Conservation (phyloP, 2,329 filamentous ascomycete genomes). For the Setomelanomma holmii region DNA sequence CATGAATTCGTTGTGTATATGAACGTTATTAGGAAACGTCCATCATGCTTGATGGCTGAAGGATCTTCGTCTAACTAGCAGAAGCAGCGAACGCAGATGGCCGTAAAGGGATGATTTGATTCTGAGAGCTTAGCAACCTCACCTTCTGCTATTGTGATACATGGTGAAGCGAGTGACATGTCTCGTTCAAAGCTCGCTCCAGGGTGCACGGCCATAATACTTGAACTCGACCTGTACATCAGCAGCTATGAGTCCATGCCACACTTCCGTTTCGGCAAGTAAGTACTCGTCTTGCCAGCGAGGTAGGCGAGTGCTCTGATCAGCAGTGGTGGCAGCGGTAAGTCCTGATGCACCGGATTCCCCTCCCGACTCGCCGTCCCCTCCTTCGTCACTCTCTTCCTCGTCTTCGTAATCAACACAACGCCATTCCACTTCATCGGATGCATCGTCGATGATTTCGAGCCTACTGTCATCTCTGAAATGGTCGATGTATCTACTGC, state of each 20-base stretch:
- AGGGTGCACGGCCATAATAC: too few relatives aligned
- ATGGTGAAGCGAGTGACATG: too few relatives aligned
- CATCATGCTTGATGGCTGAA: too few relatives aligned
- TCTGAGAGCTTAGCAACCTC: too few relatives aligned
- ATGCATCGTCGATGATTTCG: background rate
- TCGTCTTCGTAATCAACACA: background rate
- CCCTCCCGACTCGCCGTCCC: background rate
- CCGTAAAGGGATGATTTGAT: too few relatives aligned
- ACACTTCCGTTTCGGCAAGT: background rate
- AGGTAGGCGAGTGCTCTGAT: background rate
- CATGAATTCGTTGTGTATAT: too few relatives aligned
- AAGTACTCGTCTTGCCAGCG: background rate
- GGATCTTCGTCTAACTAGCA: too few relatives aligned
- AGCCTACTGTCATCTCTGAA: background rate
- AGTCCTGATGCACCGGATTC: background rate
- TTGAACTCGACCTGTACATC: background rate
- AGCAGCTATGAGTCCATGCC: background rate
- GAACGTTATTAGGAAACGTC: too few relatives aligned
- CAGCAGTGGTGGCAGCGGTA: background rate
- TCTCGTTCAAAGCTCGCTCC: too few relatives aligned
- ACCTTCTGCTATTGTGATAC: too few relatives aligned
- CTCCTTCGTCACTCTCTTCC: background rate
- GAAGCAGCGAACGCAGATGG: too few relatives aligned
- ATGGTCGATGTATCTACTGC: background rate
- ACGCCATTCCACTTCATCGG: background rate